phyloP scores from a whole-genome alignment of 2,329 filamentous ascomycete species.

The Diaporthe eres region DNA sequence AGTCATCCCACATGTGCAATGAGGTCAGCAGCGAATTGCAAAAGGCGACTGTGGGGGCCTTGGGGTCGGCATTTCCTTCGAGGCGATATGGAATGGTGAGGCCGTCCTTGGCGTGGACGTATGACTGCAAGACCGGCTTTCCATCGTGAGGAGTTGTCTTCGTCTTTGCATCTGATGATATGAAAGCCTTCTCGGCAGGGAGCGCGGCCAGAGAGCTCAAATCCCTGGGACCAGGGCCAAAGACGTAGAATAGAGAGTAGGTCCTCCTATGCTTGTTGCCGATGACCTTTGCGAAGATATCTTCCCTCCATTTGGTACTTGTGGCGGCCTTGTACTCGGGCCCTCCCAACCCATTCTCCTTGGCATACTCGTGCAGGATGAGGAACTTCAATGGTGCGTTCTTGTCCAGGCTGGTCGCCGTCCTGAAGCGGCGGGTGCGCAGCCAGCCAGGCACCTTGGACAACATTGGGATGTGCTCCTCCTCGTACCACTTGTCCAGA shows the following conservation, averaged over 20 bases:
- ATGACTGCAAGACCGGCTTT: constrained; percentile 73
- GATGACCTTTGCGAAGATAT: constrained; percentile 72
- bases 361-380: constrained; percentile 80
- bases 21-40: constrained; percentile 86
- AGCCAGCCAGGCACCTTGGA: constrained; percentile 84
- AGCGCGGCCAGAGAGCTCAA: constrained; percentile 69
- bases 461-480: constrained; percentile 81
- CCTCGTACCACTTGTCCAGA: constrained; percentile 78
- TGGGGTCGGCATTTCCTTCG: constrained; percentile 77
- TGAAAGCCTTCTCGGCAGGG: constrained; percentile 63
- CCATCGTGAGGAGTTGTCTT: constrained; percentile 65
- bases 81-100: constrained; percentile 80
- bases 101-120: constrained; percentile 77
- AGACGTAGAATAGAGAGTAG: constrained; percentile 84
- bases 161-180: constrained; percentile 68
- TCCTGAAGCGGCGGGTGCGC: constrained; percentile 78
- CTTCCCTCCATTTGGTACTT: constrained; percentile 72
- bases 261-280: constrained; percentile 69
- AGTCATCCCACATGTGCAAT: constrained; percentile 84
- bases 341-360: constrained; percentile 76
- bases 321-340: constrained; percentile 74
- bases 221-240: constrained; percentile 81
- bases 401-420: constrained; percentile 71
- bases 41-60: constrained; percentile 81
- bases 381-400: constrained; percentile 70